Percentiles rank a stretch among this genome's conserved stretches.
Evolutionary conservation across 2,329 filamentous ascomycete species (phyloP).

Genomic region (Cytospora piceicola): DNA sequence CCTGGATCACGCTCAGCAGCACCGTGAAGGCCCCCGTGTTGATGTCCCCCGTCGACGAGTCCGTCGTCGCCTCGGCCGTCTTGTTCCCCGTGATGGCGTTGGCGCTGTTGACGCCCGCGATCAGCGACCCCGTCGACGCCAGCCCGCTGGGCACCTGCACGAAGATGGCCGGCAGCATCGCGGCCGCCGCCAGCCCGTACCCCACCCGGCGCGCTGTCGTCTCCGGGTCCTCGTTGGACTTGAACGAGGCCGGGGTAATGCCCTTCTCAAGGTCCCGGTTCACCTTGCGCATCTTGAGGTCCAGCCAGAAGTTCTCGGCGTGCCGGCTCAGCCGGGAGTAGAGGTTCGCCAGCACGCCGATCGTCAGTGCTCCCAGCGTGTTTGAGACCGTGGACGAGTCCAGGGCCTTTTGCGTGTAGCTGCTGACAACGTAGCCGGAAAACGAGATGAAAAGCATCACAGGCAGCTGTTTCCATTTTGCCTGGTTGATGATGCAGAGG

Average conservation of each 20-base stretch:
- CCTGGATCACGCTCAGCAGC: constrained; percentile 61
- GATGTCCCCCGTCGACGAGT: constrained; percentile 37
- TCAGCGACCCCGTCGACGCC: constrained; percentile 62
- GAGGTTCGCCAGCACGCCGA: constrained; percentile 78
- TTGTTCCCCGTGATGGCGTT: constrained; percentile 56
- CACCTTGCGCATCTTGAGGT: constrained; percentile 45
- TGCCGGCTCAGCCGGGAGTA: constrained; percentile 71
- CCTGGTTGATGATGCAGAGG: constrained; percentile 66
- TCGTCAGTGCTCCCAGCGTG: constrained; percentile 74
- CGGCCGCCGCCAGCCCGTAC: constrained; percentile 80
- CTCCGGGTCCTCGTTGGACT: constrained; percentile 33
- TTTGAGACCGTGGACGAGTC: constrained; percentile 76
- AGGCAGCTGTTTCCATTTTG: constrained; percentile 77
- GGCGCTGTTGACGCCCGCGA: constrained; percentile 61
- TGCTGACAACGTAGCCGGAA: constrained; percentile 75
- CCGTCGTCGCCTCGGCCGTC: constrained; percentile 37
- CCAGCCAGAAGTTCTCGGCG: constrained; percentile 58
- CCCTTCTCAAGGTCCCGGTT: constrained; percentile 35
- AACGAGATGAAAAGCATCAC: constrained; percentile 76
- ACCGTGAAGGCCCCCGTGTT: constrained; percentile 57
- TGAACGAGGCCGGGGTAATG: constrained; percentile 34
- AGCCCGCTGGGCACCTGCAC: constrained; percentile 67
- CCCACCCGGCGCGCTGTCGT: constrained; percentile 51
- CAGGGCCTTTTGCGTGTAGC: constrained; percentile 69
- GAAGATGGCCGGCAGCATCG: constrained; percentile 86